Evolutionary conservation across 805 yeast genomes (phyloP), one percentile per base, ranked within the genome.

Genomic region (Candida nitratophila): DNA sequence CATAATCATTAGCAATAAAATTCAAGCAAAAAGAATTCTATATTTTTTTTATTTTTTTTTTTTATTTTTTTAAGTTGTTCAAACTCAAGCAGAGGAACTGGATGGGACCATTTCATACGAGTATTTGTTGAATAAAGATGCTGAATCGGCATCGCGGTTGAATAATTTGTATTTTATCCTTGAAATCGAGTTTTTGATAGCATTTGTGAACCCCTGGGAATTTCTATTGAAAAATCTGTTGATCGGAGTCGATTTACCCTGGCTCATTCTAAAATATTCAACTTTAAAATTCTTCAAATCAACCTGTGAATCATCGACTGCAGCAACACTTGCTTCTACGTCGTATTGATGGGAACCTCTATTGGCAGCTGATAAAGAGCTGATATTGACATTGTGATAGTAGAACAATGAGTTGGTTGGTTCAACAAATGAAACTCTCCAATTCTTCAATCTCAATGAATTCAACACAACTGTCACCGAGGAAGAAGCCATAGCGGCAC

Each of bases 401-500:
- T 20, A 34, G n/a, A 34, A 34, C 12, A 34, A 34, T 7, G 37
- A 17, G 12, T 34, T 19, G 4, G 26, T 14, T 29, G 43, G 31
- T 17, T 40, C 38, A 19, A 33, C 37, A 32, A 32, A 16, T 33
- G 69, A 70, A 1, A 69, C 60, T 31, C 54, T 71, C 89, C 91
- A 88, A 39, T 67, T 65, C 57, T 83, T 85, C 53, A 91, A 68
- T 54, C 79, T 60, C 47, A 91, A 68, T 0, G 96, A 88, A 49
- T 86, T 85, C 39, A 83, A 54, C 24, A 93, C 90, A 20, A 91
- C 98, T 53, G 95, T 85, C 2, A 88, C 81, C 1, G 96, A 86
- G 50, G 96, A 86, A 54, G 88, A 71, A 0, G 96, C 96, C 98
- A 93, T 93, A 1, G 96, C 85, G 14, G 81, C 76, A 36, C 93